A percentile compares a stretch with the other conserved stretches of the same genome.
These are phyloP conservation scores for Carallia pectinifolia DNA, from an alignment of 345 rosid species.

Conservation along the genomic window DNA sequence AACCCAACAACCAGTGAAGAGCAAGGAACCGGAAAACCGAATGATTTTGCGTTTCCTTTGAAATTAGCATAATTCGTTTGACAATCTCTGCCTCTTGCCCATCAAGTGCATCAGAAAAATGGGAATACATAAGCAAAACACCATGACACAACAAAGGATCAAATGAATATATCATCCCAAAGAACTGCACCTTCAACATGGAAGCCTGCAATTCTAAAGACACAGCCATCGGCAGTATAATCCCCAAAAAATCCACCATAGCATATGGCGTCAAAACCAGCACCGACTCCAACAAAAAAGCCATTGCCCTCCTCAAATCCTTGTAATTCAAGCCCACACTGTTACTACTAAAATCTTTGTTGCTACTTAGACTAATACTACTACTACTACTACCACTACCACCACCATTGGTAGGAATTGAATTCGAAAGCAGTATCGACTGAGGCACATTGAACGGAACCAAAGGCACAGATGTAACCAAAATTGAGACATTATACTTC, in stretches of 20 bases:
- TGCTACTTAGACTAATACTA: background rate
- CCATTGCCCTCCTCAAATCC: constrained; percentile 84
- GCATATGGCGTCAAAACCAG: constrained; percentile 77
- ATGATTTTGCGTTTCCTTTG: constrained; percentile 60
- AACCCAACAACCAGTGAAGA: constrained; percentile 80
- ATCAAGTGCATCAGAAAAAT: constrained; percentile 65
- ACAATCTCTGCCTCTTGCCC: constrained; percentile 78
- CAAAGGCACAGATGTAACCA: constrained; percentile 69
- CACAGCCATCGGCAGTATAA: constrained; percentile 72
- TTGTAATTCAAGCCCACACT: constrained; percentile 61
- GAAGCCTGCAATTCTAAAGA: constrained; percentile 86
- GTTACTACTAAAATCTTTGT: constrained; percentile 21
- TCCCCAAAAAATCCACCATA: constrained; percentile 74
- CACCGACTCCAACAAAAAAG: constrained; percentile 83
- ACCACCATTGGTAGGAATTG: no score
- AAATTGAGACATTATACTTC: constrained; percentile 61
- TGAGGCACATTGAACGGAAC: constrained; percentile 77
- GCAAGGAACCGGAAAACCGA: constrained; percentile 82
- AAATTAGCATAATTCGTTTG: constrained; percentile 57
- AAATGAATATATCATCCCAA: constrained; percentile 79
- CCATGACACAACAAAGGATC: constrained; percentile 76
- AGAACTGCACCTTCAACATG: constrained; percentile 88
- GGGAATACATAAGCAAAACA: constrained; percentile 60
- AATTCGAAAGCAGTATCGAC: constrained; percentile 21
- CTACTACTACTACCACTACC: no score